phyloP scores from a whole-genome alignment of 768 basidiomycete genomes.

The Stropharia rugosoannulata region DNA sequence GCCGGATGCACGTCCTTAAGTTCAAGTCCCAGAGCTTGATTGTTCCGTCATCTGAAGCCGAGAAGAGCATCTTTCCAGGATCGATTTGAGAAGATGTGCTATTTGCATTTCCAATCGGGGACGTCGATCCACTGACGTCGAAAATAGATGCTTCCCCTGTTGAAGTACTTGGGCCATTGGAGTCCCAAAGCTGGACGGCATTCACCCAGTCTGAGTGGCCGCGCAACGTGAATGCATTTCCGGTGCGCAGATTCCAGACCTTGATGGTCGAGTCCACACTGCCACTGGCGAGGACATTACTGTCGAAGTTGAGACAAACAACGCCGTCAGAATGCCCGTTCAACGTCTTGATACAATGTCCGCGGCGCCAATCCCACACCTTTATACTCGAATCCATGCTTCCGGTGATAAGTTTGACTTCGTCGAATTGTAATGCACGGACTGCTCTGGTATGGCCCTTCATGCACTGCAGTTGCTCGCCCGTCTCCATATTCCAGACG shows the following conservation, averaged over 20 bases:
- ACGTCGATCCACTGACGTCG: slow-evolving; percentile 30
- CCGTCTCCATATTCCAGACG: slow-evolving; percentile 96
- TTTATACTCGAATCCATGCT: slow-evolving; percentile 95
- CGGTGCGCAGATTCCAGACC: slow-evolving; percentile 91
- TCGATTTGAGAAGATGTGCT: slow-evolving; percentile 51
- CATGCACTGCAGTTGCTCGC: slow-evolving; percentile 77
- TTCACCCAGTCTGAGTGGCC: slow-evolving; percentile 98
- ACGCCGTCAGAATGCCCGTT: slow-evolving; percentile 92
- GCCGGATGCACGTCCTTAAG: slow-evolving; percentile 73
- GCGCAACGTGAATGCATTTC: slow-evolving; percentile 87
- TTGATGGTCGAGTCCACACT: slow-evolving; percentile 94
- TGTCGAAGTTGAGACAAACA: slow-evolving; percentile 88
- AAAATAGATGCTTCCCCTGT: slow-evolving; percentile 32
- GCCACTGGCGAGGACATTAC: slow-evolving; percentile 88
- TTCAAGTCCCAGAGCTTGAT: slow-evolving; percentile 95
- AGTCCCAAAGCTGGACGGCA: slow-evolving; percentile 91
- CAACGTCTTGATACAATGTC: slow-evolving; percentile 83
- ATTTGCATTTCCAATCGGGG: slow-evolving; percentile 16
- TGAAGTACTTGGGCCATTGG: slow-evolving; percentile 31
- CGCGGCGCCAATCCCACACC: slow-evolving; percentile 95
- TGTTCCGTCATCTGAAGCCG: slow-evolving; percentile 91
- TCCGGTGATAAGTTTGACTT: slow-evolving; percentile 91
- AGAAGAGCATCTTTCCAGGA: slow-evolving; percentile 94
- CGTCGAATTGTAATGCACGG: slow-evolving; percentile 92
- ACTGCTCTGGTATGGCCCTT: slow-evolving; percentile 92